Base-by-base conservation (phyloP, 108 stramenopile species). In the Cylindrotheca fusiformis region DNA sequence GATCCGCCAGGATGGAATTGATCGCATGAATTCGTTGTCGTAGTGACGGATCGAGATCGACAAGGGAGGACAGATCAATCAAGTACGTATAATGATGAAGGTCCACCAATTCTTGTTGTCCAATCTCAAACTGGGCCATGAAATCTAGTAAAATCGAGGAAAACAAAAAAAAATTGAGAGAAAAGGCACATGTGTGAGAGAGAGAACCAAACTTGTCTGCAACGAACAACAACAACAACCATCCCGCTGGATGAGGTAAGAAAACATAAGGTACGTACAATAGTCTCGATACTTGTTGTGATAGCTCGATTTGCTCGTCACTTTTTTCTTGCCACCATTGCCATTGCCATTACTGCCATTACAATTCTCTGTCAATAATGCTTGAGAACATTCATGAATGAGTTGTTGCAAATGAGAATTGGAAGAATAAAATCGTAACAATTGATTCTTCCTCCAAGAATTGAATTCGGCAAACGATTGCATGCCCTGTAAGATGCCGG, bases 11-110 rank as follows among this genome's bases (percentile, higher is more conserved):
- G 19, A 49, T 10, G 24, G 52, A 51, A 41, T 71, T 71, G 33
- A 71, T 52, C 20, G 60, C 61, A 29, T 71, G 69, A 19, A 71
- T 52, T 14, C 61, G 53, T 45, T 61, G 52, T 6, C 23, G 54
- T 48, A 59, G 52, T 23, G 52, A 24, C 25, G 60, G 31, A 46
- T 63, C 69, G 5, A 52, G 32, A 1, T 41, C 52, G 3, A 36
- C 48, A 21, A 71, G 3, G 10, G 61, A 21, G 32, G 55, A 71
- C 27, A 48, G 48, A 30, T 71, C 69, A 31, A 71, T 63, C 55
- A 71, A 48, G 45, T 53, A 71, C 5, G 61, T 63, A 55, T 63
- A 63, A 41, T 71, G 61, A 24, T 71, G 69, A n/a, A 71, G 14
- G 20, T 71, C 61, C 21, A 71, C 55, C 20, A 71, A 32, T 32